A percentile compares a stretch with the other conserved stretches of the same genome.
Conservation (phyloP, 768 basidiomycete genomes). For the Termitomyces sp. region DNA sequence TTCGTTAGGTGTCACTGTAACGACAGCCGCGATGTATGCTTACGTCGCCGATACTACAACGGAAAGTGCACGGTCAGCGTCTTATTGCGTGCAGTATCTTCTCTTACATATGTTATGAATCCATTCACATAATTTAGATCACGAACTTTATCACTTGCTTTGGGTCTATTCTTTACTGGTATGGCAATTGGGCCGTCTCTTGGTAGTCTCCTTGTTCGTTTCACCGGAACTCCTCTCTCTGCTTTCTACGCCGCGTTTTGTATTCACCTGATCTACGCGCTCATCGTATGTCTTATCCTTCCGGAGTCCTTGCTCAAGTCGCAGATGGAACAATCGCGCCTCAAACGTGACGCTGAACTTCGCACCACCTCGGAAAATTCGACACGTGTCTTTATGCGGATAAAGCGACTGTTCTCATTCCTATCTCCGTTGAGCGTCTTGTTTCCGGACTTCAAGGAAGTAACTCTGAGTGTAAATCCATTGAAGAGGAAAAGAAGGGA, state of each 20-base stretch:
- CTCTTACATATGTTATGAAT: background rate
- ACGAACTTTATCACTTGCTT: slow-evolving; percentile 54
- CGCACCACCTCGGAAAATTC: slow-evolving; percentile 12
- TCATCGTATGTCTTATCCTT: slow-evolving; percentile 51
- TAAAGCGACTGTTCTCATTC: slow-evolving; percentile 51
- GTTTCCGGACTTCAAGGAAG: slow-evolving; percentile 32
- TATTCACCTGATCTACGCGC: slow-evolving; percentile 44
- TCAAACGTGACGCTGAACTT: slow-evolving; percentile 29
- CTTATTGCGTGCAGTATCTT: background rate
- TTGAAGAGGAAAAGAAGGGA: slow-evolving; percentile 41
- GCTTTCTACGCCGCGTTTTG: slow-evolving; percentile 66
- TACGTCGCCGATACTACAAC: slow-evolving; percentile 68
- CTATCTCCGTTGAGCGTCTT: slow-evolving; percentile 70
- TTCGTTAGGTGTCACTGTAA: slow-evolving; percentile 39
- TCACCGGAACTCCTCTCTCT: slow-evolving; percentile 47
- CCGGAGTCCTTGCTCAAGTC: slow-evolving; percentile 71
- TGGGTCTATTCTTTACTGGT: slow-evolving; percentile 71
- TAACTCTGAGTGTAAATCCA: slow-evolving; percentile 23
- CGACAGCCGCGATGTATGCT: slow-evolving; percentile 49
- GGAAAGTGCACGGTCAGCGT: slow-evolving; percentile 44
- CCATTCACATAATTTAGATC: slow-evolving; percentile 35
- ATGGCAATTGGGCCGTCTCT: slow-evolving; percentile 73
- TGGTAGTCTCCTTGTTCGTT: slow-evolving; percentile 58
- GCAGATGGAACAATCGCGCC: slow-evolving; percentile 37
- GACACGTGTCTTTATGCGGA: slow-evolving; percentile 26